Evolutionary conservation across 176 grass and related monocot genomes (phyloP).

Genomic region (Oryza rufipogon): DNA sequence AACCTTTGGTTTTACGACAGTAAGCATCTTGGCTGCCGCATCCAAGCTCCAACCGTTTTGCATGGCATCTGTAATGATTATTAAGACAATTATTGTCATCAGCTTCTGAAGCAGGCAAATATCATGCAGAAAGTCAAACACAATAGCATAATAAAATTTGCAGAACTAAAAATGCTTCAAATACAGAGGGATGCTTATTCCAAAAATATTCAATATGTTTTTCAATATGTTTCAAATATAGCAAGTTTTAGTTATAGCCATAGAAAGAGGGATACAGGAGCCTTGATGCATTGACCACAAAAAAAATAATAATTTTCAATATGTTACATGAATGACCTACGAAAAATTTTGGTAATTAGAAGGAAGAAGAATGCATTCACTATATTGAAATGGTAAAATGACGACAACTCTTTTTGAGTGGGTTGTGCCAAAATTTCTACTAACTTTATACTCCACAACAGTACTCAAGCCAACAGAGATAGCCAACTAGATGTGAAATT

Average conservation of each 20-base stretch:
- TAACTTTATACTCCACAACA: neutral
- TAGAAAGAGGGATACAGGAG: neutral
- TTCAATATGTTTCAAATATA: neutral
- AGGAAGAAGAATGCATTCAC: neutral
- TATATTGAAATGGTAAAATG: neutral
- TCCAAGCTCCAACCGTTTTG: slow-evolving; percentile 83
- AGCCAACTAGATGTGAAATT: neutral
- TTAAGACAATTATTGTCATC: neutral
- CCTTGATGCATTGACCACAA: neutral
- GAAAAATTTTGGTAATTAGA: neutral
- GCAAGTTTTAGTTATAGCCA: neutral
- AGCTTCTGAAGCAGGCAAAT: neutral
- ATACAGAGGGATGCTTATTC: neutral
- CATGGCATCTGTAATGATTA: slow-evolving; percentile 49
- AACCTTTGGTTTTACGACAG: slow-evolving; percentile 62
- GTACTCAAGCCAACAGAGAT: neutral
- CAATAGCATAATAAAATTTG: slow-evolving; percentile 22
- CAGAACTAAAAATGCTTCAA: neutral
- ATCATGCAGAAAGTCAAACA: neutral
- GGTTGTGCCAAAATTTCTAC: neutral
- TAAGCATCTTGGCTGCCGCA: slow-evolving; percentile 67
- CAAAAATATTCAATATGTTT: neutral
- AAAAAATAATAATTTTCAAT: slow-evolving; percentile 9
- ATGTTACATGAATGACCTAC: neutral
- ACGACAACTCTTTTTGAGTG: neutral